Evolutionary conservation across 2,329 filamentous ascomycete species (phyloP), one percentile per base, ranked within the genome.

Genomic region (Lasiodiplodia sp.): DNA sequence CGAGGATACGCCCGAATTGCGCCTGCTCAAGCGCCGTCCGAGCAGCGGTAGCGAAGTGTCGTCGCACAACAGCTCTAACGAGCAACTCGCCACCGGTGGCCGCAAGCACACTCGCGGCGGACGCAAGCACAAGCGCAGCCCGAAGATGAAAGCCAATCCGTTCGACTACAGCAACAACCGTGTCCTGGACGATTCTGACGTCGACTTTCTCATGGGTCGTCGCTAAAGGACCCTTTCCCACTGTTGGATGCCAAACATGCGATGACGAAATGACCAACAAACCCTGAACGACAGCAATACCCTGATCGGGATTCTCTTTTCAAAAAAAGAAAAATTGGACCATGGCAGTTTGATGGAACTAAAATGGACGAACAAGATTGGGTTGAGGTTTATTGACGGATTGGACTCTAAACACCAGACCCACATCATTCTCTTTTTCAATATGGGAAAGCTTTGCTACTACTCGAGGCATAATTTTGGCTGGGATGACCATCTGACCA

Each of bases 121-220:
- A 16, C 38, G 57, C 38, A 60, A 31, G 14, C n/a, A 44, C 57
- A 60, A 38, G 57, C 23, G 57, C 25, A 31, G 37, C 12, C 7
- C n/a, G 37, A 16, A 47, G 12, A 11, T 6, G n/a, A 60, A 60
- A 38, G 6, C 21, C 3, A 18, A 11, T 5, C 10, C 57, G 14
- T 34, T 38, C n/a, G 44, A 51, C 60, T 51, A 52, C 16, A 28
- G n/a, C 44, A 52, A 52, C 25, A 28, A 14, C 16, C 60, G 49
- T 8, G 28, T 64, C 47, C 7, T 64, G 60, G 25, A 47, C 18
- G 60, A 64, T 34, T 44, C 60, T 6, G 60, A 64, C 25, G 60
- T 64, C 44, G 60, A 64, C 49, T 25, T 37, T 28, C 44, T 64
- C 60, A 64, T 64, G 60, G 60, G 60, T n/a, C 60, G 60, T 37